Evolutionary conservation across 2,329 filamentous ascomycete species (phyloP).

Genomic region (Septoria linicola): DNA sequence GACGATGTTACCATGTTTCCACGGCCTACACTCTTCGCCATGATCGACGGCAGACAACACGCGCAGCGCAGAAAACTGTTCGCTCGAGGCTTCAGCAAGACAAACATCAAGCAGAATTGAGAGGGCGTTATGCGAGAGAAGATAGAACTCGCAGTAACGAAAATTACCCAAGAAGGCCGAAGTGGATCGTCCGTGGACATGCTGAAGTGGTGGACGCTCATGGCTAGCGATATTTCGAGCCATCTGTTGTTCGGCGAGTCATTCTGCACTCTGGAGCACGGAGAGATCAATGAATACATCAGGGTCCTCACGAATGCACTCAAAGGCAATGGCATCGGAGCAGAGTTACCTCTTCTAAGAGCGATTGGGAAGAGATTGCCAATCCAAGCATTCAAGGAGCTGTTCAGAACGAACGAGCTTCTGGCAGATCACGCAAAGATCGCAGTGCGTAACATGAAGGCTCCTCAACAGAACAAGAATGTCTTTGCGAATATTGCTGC

Average conservation of each 20-base stretch:
- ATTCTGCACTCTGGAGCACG: constrained; percentile 42
- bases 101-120: constrained; percentile 40
- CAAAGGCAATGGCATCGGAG: constrained; percentile 35
- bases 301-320: constrained; percentile 33
- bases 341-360: constrained; percentile 36
- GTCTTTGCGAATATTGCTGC: constrained; percentile 33
- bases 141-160: constrained; percentile 36
- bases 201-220: constrained; percentile 44
- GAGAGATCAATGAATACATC: constrained; percentile 37
- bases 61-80: constrained; percentile 40
- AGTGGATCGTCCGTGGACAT: constrained; percentile 41
- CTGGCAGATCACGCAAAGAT: constrained; percentile 28
- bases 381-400: constrained; percentile 21
- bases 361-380: constrained; percentile 29
- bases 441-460: constrained; percentile 32
- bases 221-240: constrained; percentile 43
- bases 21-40: constrained; percentile 40
- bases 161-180: constrained; percentile 34
- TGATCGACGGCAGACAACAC: constrained; percentile 41
- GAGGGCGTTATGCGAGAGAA: constrained; percentile 39
- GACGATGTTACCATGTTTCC: constrained; percentile 20
- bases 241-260: constrained; percentile 43
- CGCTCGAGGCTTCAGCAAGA: constrained; percentile 40
- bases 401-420: constrained; percentile 27
- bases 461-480: constrained; percentile 21